Evolutionary conservation across 1,284 basidiomycete genomes (phyloP).

Genomic region (Cryptococcus depauperatus): DNA sequence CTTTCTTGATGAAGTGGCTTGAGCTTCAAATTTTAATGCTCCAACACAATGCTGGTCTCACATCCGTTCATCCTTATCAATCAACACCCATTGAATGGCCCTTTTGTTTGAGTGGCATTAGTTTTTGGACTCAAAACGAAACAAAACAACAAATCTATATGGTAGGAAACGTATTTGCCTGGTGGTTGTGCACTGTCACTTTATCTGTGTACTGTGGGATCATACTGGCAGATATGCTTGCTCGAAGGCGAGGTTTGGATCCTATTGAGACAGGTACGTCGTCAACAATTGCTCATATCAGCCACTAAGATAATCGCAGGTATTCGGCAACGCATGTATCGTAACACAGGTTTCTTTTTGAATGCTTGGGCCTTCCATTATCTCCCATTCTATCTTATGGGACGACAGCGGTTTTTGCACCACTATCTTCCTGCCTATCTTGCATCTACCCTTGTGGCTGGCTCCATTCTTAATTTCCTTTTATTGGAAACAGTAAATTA

Average conservation of each 20-base stretch:
- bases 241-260: constrained; percentile 71
- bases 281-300: constrained; percentile 3
- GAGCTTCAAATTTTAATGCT: constrained; percentile 94
- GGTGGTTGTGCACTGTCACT: constrained; percentile 86
- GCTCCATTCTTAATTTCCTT: constrained; percentile 84
- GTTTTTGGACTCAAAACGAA: constrained; percentile 90
- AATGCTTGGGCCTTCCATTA: constrained; percentile 90
- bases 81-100: constrained; percentile 95
- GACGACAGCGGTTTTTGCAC: constrained; percentile 91
- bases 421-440: constrained; percentile 96
- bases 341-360: constrained; percentile 91
- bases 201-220: constrained; percentile 84
- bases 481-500: constrained; percentile 87
- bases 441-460: constrained; percentile 82
- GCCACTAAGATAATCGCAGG: constrained; percentile 43
- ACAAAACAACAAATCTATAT: constrained; percentile 89
- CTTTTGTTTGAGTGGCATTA: constrained; percentile 88
- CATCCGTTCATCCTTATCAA: constrained; percentile 91
- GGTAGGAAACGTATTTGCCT: constrained; percentile 86
- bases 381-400: constrained; percentile 96
- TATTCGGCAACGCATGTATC: constrained; percentile 84
- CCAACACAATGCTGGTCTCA: constrained; percentile 94
- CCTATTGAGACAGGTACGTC: constrained; percentile 70
- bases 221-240: constrained; percentile 77
- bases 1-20: constrained; percentile 89